phyloP scores from a whole-genome alignment of 495 filamentous ascomycete genomes.

The Ascobolus immersus region DNA sequence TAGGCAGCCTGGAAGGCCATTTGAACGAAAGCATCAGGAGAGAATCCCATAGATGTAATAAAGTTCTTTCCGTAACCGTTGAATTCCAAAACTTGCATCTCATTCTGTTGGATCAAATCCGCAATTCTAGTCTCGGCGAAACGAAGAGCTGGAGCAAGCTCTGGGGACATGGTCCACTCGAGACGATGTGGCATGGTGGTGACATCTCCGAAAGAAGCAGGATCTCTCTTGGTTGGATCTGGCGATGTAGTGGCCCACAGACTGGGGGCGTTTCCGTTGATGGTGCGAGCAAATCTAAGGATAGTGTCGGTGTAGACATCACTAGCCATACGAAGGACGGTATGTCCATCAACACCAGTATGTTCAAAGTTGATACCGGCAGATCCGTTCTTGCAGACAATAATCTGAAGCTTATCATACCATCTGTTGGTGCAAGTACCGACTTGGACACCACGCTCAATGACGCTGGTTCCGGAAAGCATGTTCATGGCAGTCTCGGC shows the following conservation, averaged over 20 bases:
- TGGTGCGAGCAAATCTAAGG: conserved; percentile 78
- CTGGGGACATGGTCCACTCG: conserved; percentile 92
- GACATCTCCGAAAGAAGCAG: conserved; percentile 78
- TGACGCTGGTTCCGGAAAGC: conserved; percentile 83
- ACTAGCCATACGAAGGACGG: conserved; percentile 81
- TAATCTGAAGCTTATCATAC: conserved; percentile 98
- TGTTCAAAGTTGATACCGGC: conserved; percentile 99
- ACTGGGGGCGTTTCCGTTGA: conserved; percentile 80
- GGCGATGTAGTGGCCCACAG: conserved; percentile 80
- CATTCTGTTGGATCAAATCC: conserved; percentile 87
- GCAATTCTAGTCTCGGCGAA: conserved; percentile 90
- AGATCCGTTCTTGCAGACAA: conserved; percentile 94
- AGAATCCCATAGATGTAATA: conserved; percentile 90
- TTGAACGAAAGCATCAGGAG: conserved; percentile 90
- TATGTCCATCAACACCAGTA: conserved; percentile 93
- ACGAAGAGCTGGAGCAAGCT: conserved; percentile 68
- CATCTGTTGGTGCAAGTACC: conserved; percentile 95
- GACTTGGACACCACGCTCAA: conserved; percentile 80
- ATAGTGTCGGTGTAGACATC: conserved; percentile 97
- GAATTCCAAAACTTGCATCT: conserved; percentile 85
- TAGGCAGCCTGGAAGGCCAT: conserved; percentile 99
- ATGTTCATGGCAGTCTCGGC: conserved; percentile 84
- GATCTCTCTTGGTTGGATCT: conserved; percentile 83
- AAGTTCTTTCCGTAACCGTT: conserved; percentile 80
- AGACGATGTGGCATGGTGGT: conserved; percentile 85